Evolutionary conservation across 1,284 basidiomycete species (phyloP).

Genomic region (Stygiomarasmius scandens): DNA sequence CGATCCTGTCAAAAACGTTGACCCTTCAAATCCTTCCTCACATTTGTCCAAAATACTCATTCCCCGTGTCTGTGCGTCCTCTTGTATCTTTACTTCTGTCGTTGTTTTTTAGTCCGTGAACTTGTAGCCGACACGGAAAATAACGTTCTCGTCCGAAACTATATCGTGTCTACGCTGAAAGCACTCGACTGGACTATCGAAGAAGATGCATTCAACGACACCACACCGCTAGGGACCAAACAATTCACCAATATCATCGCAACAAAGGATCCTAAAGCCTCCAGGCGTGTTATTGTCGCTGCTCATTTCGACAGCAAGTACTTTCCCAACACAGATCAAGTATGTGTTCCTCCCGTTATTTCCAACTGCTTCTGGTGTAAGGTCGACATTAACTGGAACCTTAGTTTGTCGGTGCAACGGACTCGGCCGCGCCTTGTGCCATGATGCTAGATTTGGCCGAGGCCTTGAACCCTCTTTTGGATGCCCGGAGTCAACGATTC

Average conservation of each 20-base stretch:
- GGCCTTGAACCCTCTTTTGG: conserved; percentile 71
- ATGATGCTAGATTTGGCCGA: conserved; percentile 91
- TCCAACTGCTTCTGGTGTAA: conserved; percentile 7
- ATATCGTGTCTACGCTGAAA: conserved; percentile 72
- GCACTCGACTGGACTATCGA: conserved; percentile 85
- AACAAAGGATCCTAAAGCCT: conserved; percentile 88
- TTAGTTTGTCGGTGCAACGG: conserved; percentile 96
- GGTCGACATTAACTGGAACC: conserved; percentile 8
- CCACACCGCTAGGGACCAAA: conserved; percentile 85
- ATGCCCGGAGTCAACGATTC: conserved; percentile 59
- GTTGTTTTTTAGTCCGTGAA: conserved; percentile 2
- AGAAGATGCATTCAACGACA: conserved; percentile 74
- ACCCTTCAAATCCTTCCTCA: conserved; percentile 63
- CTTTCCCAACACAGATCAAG: conserved; percentile 73
- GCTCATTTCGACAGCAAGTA: conserved; percentile 98
- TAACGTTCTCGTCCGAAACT: conserved; percentile 78
- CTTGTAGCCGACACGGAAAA: conserved; percentile 68
- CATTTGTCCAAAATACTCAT: conserved; percentile 84
- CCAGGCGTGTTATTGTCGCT: conserved; percentile 80
- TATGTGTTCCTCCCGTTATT: conserved; percentile 34
- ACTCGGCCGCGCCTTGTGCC: conserved; percentile 95
- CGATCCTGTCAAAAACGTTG: conserved; percentile 69
- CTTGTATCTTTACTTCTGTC: conserved; percentile 14
- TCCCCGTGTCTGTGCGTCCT: conserved; percentile 72
- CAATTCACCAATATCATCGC: conserved; percentile 92